These are phyloP conservation scores for Xylaria sp. DNA, from an alignment of 2,329 filamentous ascomycete genomes.

Conservation along the genomic window DNA sequence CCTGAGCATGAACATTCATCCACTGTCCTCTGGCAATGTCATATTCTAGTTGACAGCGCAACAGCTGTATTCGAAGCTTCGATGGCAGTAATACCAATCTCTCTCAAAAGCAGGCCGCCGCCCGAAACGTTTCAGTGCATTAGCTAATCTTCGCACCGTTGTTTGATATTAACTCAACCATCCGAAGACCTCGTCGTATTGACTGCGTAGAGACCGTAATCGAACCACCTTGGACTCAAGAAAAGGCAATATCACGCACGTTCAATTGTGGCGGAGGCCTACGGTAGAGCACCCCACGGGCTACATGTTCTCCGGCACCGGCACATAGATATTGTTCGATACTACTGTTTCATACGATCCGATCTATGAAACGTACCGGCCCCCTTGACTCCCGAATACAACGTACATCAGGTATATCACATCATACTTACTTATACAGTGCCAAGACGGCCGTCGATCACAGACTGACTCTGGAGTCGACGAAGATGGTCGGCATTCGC, in stretches of 20 bases:
- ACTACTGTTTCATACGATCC: slow-evolving; percentile 14
- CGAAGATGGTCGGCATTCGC: no score
- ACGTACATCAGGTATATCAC: not conserved
- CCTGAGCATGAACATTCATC: not conserved
- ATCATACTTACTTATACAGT: not conserved
- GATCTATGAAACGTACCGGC: slow-evolving; percentile 12
- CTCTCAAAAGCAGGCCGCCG: not conserved
- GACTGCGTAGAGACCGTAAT: not conserved
- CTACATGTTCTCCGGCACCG: slow-evolving; percentile 1
- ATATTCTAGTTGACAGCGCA: not conserved
- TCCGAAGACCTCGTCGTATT: not conserved
- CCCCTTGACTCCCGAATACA: not conserved
- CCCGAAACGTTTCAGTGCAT: no score
- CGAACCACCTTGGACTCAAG: slow-evolving; percentile 3
- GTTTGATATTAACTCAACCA: slow-evolving; percentile 2
- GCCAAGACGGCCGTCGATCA: not conserved
- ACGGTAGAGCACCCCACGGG: not conserved
- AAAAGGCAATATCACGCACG: not conserved
- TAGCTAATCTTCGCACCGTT: not conserved
- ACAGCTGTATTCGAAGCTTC: not conserved
- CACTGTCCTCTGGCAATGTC: not conserved
- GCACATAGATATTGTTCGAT: not conserved
- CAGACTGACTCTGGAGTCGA: not conserved
- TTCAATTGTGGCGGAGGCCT: not conserved
- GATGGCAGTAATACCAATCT: not conserved